A percentile compares a stretch with the other conserved stretches of the same genome.
phyloP scores from a whole-genome alignment of 2,329 filamentous ascomycete species.

The Pestalotiopsis sp. region DNA sequence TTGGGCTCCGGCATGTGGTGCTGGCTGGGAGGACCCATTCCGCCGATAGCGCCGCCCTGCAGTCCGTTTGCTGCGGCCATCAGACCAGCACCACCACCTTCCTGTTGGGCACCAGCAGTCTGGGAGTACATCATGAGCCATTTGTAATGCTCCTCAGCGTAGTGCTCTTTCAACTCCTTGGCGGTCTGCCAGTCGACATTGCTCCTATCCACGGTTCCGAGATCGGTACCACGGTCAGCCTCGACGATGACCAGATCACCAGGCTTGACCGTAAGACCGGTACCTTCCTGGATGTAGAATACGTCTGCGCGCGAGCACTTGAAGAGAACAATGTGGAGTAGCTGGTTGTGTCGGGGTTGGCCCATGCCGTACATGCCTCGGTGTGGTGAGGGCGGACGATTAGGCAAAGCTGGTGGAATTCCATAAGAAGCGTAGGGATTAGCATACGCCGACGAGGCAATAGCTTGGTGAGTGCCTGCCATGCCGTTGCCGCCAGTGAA shows the following conservation, averaged over 20 bases:
- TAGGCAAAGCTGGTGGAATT: slow-evolving; percentile 45
- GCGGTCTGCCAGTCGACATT: slow-evolving; percentile 88
- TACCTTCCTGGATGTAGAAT: slow-evolving; percentile 96
- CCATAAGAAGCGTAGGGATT: slow-evolving; percentile 51
- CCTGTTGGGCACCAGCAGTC: slow-evolving; percentile 66
- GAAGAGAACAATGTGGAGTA: slow-evolving; percentile 90
- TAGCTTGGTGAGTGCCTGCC: slow-evolving; percentile 35
- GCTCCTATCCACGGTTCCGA: slow-evolving; percentile 88
- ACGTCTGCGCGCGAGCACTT: slow-evolving; percentile 95
- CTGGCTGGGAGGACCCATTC: slow-evolving; percentile 75
- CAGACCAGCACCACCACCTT: slow-evolving; percentile 60
- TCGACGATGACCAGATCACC: slow-evolving; percentile 97
- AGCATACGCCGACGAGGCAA: slow-evolving; percentile 38
- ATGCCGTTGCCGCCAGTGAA: slow-evolving; percentile 36
- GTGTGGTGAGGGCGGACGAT: slow-evolving; percentile 62
- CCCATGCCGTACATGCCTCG: slow-evolving; percentile 63
- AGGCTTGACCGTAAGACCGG: slow-evolving; percentile 84
- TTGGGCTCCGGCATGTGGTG: slow-evolving; percentile 74
- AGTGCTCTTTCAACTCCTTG: slow-evolving; percentile 87
- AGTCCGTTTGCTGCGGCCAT: slow-evolving; percentile 66
- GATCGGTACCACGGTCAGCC: slow-evolving; percentile 92
- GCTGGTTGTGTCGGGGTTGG: slow-evolving; percentile 67
- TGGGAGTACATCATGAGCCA: slow-evolving; percentile 99
- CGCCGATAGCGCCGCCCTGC: slow-evolving; percentile 72
- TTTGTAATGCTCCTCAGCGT: slow-evolving; percentile 93